Percentiles rank a stretch among this genome's conserved stretches.
These are phyloP conservation scores for Rhodamnia argentea DNA, from an alignment of 345 rosid genomes.

Conservation along the genomic window DNA sequence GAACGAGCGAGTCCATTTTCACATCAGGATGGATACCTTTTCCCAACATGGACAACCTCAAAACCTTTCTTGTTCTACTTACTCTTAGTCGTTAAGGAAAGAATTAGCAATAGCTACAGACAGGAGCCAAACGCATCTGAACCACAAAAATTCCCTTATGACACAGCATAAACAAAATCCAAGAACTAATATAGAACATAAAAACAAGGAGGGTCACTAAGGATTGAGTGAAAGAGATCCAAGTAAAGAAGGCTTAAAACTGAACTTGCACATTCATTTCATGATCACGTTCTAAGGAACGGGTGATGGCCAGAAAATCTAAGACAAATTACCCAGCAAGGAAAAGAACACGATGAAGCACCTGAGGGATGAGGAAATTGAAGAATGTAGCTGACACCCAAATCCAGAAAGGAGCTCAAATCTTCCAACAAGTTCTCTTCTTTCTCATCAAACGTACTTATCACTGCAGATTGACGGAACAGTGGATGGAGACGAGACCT, in stretches of 20 bases:
- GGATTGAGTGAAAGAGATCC: neutral
- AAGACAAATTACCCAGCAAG: neutral
- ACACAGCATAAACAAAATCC: neutral
- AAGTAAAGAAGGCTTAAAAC: neutral
- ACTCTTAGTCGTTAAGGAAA: neutral
- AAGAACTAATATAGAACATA: neutral
- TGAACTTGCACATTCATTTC: neutral
- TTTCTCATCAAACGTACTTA: neutral
- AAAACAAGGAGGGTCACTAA: neutral
- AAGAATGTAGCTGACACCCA: neutral
- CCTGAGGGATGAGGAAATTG: neutral
- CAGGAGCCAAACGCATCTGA: neutral
- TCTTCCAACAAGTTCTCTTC: neutral
- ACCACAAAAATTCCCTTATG: neutral
- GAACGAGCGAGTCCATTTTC: neutral
- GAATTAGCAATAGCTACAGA: neutral
- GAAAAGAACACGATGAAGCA: neutral
- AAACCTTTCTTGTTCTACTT: neutral
- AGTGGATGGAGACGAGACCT: neutral
- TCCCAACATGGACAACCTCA: neutral
- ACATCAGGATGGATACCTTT: neutral
- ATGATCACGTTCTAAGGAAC: neutral
- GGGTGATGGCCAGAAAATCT: neutral
- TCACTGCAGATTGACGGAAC: neutral
- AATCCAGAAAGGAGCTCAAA: neutral